Evolutionary conservation across 1,284 basidiomycete genomes (phyloP).

Genomic region (Ganoderma boninense): DNA sequence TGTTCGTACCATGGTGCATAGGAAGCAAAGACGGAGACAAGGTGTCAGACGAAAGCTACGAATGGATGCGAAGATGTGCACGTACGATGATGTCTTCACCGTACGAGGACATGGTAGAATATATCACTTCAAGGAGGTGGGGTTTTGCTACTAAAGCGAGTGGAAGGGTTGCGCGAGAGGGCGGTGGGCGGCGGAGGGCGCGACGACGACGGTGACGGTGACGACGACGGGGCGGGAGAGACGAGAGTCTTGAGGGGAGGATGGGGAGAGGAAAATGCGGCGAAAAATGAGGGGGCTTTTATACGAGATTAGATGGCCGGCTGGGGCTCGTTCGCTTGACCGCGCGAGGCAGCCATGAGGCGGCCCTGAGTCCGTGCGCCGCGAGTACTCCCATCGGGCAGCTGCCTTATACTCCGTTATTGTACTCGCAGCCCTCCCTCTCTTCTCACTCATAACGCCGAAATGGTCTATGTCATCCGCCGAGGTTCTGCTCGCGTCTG

Average conservation of each 20-base stretch:
- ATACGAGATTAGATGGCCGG: conserved; percentile 52
- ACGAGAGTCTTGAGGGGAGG: conserved; percentile 23
- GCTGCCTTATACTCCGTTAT: conserved; percentile 11
- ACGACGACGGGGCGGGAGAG: conserved; percentile 26
- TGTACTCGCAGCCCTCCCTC: conserved; percentile 5
- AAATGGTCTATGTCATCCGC: too few relatives aligned
- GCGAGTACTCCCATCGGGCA: background rate
- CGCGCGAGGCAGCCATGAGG: conserved; percentile 58
- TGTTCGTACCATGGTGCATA: conserved; percentile 35
- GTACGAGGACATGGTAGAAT: conserved; percentile 35
- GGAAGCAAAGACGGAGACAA: background rate
- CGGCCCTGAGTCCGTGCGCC: conserved; percentile 29
- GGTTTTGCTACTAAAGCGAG: conserved; percentile 18
- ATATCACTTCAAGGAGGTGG: conserved; percentile 10
- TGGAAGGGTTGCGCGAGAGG: conserved; percentile 37
- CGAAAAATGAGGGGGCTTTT: conserved; percentile 45
- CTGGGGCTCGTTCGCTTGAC: conserved; percentile 32
- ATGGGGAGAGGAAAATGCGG: conserved; percentile 29
- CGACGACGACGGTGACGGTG: background rate
- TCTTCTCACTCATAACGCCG: background rate
- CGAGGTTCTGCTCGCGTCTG: background rate
- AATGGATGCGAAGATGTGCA: background rate
- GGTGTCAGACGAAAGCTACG: background rate
- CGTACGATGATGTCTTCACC: conserved; percentile 35
- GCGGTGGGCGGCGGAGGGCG: conserved; percentile 41